phyloP scores from a whole-genome alignment of 192 early-diverging fungal genomes.

The Coemansia javaensis region DNA sequence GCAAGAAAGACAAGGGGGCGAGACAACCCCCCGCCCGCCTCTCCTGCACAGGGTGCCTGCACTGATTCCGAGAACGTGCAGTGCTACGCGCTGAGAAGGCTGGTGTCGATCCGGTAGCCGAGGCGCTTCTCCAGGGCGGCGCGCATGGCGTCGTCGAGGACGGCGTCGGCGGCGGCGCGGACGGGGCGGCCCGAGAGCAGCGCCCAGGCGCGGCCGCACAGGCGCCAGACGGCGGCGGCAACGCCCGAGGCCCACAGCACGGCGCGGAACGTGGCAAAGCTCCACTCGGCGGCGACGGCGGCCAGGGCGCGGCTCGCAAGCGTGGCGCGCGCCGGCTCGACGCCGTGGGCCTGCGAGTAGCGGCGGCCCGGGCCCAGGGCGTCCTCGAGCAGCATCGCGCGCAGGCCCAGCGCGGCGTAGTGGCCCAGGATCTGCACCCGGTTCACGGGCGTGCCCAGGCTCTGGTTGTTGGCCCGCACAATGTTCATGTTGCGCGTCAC shows the following conservation, averaged over 20 bases:
- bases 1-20: no score
- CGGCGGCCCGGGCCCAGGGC: slow-evolving; percentile 12
- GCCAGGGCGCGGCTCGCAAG: slow-evolving; percentile 5
- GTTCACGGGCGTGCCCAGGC: slow-evolving; percentile 80
- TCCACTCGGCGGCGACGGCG: slow-evolving; percentile 28
- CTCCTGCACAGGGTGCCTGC: no score
- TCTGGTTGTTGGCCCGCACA: slow-evolving; percentile 79
- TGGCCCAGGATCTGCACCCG: slow-evolving; percentile 79
- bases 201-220: slow-evolving; percentile 19
- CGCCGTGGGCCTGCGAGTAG: slow-evolving; percentile 11
- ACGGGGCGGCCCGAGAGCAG: slow-evolving; percentile 13
- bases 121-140: slow-evolving; percentile 64
- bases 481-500: slow-evolving; percentile 85
- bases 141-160: slow-evolving; percentile 70
- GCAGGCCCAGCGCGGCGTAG: slow-evolving; percentile 63
- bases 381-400: slow-evolving; percentile 40
- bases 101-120: slow-evolving; percentile 74
- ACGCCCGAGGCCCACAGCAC: slow-evolving; percentile 45
- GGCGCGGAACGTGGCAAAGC: slow-evolving; percentile 34
- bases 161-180: slow-evolving; percentile 61
- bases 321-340: slow-evolving; percentile 12
- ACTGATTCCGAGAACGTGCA: neutral
- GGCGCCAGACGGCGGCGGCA: slow-evolving; percentile 30
- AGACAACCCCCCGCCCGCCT: no score
- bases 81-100: slow-evolving; percentile 66